These are phyloP conservation scores for Paradendryphiella salina DNA, from an alignment of 2,329 filamentous ascomycete genomes.

Conservation along the genomic window DNA sequence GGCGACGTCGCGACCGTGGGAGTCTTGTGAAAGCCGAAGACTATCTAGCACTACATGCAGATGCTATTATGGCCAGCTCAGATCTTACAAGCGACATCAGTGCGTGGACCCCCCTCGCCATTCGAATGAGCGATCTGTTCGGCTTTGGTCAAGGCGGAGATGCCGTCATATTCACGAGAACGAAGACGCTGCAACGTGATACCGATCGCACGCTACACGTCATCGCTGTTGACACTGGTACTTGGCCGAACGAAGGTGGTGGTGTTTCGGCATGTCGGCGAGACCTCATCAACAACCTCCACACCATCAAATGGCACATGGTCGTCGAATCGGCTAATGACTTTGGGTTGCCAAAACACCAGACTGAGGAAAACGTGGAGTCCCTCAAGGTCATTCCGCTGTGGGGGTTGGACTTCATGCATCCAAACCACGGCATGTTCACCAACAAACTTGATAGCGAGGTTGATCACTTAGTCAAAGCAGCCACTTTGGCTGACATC, in stretches of 20 bases:
- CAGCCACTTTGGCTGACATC: slow-evolving; percentile 45
- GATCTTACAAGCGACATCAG: slow-evolving; percentile 57
- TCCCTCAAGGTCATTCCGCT: slow-evolving; percentile 50
- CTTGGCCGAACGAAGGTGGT: slow-evolving; percentile 51
- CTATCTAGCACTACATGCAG: slow-evolving; percentile 50
- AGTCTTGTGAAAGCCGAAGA: slow-evolving; percentile 45
- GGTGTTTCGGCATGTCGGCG: slow-evolving; percentile 50
- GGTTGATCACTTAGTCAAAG: slow-evolving; percentile 43
- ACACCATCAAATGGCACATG: slow-evolving; percentile 51
- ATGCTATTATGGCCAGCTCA: slow-evolving; percentile 57
- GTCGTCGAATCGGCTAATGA: slow-evolving; percentile 51
- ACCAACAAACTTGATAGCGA: slow-evolving; percentile 49
- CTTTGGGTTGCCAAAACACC: slow-evolving; percentile 50
- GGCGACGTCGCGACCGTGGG: slow-evolving; percentile 46
- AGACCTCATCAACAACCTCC: slow-evolving; percentile 50
- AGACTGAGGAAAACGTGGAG: slow-evolving; percentile 50
- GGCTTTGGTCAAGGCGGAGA: slow-evolving; percentile 59
- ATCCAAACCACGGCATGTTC: slow-evolving; percentile 49
- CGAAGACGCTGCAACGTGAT: slow-evolving; percentile 52
- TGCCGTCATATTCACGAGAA: slow-evolving; percentile 56
- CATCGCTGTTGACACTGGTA: slow-evolving; percentile 49
- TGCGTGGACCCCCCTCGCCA: slow-evolving; percentile 57
- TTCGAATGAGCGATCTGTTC: slow-evolving; percentile 57
- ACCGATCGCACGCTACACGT: slow-evolving; percentile 47
- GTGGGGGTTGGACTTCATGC: slow-evolving; percentile 50